These are phyloP conservation scores for Pythium folliculosum DNA, from an alignment of 352 stramenopile genomes.

Conservation along the genomic window DNA sequence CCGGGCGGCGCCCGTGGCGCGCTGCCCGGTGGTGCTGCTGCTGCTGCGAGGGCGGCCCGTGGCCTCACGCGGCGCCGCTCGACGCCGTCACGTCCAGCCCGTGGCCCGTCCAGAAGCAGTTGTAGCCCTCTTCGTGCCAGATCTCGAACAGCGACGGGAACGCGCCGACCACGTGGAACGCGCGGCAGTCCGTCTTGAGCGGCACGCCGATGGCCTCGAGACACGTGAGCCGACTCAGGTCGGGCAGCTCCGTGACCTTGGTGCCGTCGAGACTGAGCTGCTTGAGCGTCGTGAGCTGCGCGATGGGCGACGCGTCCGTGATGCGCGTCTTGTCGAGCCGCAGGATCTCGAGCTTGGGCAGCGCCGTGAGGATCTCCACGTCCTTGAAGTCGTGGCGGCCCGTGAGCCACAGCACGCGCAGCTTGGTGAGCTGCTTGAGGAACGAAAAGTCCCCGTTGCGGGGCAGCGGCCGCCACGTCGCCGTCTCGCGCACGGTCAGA, in stretches of 20 bases:
- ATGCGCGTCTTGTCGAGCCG: slow-evolving; percentile 60
- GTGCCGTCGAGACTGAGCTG: slow-evolving; percentile 55
- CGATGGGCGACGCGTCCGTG: slow-evolving; percentile 36
- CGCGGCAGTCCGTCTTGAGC: slow-evolving; percentile 39
- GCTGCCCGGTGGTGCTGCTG: background rate
- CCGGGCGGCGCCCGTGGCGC: slow-evolving; percentile 3
- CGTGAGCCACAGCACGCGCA: slow-evolving; percentile 51
- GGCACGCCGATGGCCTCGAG: slow-evolving; percentile 58
- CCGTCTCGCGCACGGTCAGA: slow-evolving; percentile 27
- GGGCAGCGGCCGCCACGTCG: slow-evolving; percentile 28
- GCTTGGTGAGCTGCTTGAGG: slow-evolving; percentile 32
- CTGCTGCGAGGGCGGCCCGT: slow-evolving; percentile 21
- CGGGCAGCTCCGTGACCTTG: slow-evolving; percentile 41
- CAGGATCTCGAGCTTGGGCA: slow-evolving; percentile 45
- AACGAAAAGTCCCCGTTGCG: slow-evolving; percentile 45
- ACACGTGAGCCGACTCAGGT: slow-evolving; percentile 33
- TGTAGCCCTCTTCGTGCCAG: slow-evolving; percentile 68
- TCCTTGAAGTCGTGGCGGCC: slow-evolving; percentile 70
- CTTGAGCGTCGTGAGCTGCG: slow-evolving; percentile 37
- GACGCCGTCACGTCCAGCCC: slow-evolving; percentile 25
- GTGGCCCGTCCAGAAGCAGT: slow-evolving; percentile 65
- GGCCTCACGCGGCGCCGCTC: slow-evolving; percentile 16
- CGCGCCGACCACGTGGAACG: slow-evolving; percentile 40
- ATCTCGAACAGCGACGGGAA: slow-evolving; percentile 52
- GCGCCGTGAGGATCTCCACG: slow-evolving; percentile 33